Evolutionary conservation across 2,329 filamentous ascomycete species (phyloP).

Genomic region (Graphilbum fragrans): DNA sequence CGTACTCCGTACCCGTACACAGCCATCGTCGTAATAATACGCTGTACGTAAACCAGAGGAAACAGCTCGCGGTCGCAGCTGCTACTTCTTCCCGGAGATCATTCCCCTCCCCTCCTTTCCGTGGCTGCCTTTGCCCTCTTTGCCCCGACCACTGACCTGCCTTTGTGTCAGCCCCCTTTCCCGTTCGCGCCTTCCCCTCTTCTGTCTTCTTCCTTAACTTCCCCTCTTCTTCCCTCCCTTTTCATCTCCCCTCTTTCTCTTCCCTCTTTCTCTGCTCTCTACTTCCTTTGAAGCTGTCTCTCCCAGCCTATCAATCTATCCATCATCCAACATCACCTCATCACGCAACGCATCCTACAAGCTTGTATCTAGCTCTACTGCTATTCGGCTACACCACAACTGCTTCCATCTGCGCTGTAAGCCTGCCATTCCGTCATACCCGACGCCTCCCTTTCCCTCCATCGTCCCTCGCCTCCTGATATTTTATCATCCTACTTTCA

Average conservation of each 20-base stretch:
- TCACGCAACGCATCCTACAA: background rate
- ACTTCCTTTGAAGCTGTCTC: conserved; percentile 3
- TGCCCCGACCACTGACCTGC: background rate
- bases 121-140: background rate
- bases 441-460: too few species aligned
- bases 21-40: too few species aligned
- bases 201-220: conserved; percentile 2
- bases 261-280: background rate
- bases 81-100: too few species aligned
- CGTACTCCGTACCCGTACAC: too few species aligned
- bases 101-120: too few species aligned
- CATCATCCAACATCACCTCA: background rate
- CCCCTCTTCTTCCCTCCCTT: conserved; percentile 6
- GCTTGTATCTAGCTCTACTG: background rate
- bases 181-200: background rate
- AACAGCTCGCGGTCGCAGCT: background rate
- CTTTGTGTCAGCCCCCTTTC: background rate
- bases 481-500: too few species aligned
- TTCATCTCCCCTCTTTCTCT: background rate
- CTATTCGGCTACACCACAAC: too few species aligned
- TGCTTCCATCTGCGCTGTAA: too few species aligned
- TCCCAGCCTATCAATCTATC: background rate
- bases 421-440: too few species aligned
- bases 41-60: background rate
- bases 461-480: too few species aligned